A percentile compares a stretch with the other conserved stretches of the same genome.
These are phyloP conservation scores for Podosphaera xanthii DNA, from an alignment of 2,329 filamentous ascomycete species.

Conservation along the genomic window DNA sequence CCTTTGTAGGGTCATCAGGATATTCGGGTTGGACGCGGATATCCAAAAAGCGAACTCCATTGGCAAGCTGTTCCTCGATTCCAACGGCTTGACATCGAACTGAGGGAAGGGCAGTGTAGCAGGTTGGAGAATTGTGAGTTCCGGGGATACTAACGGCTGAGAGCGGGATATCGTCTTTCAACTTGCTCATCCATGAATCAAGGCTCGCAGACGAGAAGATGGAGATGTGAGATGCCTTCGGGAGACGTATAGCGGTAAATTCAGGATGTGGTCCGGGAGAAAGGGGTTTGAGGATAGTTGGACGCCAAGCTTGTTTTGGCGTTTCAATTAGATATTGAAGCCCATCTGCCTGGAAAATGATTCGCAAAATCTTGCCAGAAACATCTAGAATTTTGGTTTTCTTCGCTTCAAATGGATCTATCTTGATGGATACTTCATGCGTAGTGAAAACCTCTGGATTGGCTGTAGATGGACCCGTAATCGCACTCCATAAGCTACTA, in stretches of 20 bases:
- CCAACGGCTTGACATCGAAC: constrained; percentile 78
- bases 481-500: too few species aligned
- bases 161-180: constrained; percentile 49
- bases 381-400: constrained; percentile 37
- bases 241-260: constrained; percentile 45
- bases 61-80: constrained; percentile 55
- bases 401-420: constrained; percentile 46
- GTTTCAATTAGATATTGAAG: constrained; percentile 47
- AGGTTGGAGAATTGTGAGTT: constrained; percentile 84
- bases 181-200: constrained; percentile 56
- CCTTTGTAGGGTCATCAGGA: constrained; percentile 31
- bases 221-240: constrained; percentile 28
- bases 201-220: constrained; percentile 52
- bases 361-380: constrained; percentile 42
- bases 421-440: constrained; percentile 34
- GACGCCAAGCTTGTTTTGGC: constrained; percentile 36
- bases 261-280: constrained; percentile 26
- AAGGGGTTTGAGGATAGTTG: constrained; percentile 36
- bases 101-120: constrained; percentile 64
- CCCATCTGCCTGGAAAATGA: constrained; percentile 46
- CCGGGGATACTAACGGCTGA: constrained; percentile 75
- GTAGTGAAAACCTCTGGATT: too few species aligned
- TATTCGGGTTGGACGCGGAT: constrained; percentile 52
- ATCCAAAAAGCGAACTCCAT: constrained; percentile 88
- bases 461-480: too few species aligned